Percentiles rank a stretch among this genome's conserved stretches.
phyloP scores from a whole-genome alignment of 2,329 filamentous ascomycete species.

The Cladosporium sphaerospermum region DNA sequence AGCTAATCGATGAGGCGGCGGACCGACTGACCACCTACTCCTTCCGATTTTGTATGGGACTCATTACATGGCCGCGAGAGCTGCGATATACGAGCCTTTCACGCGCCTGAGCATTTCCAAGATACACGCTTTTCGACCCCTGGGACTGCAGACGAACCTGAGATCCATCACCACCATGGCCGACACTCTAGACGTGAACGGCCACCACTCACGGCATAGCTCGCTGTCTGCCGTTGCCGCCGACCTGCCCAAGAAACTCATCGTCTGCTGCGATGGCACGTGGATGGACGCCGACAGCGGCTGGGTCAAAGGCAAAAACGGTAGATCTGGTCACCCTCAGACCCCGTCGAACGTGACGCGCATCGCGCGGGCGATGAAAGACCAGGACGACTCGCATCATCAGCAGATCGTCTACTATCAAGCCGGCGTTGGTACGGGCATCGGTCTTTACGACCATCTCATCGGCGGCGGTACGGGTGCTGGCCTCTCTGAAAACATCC shows the following conservation, averaged over 20 bases:
- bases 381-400: conserved; percentile 29
- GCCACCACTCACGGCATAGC: conserved; percentile 9
- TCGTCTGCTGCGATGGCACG: conserved; percentile 25
- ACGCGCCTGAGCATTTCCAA: neutral
- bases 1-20: too few relatives aligned
- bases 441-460: conserved; percentile 28
- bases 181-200: conserved; percentile 4
- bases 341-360: conserved; percentile 33
- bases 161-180: neutral
- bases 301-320: conserved; percentile 21
- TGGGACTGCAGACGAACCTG: neutral
- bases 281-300: conserved; percentile 33
- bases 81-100: neutral
- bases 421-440: conserved; percentile 31
- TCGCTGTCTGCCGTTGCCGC: conserved; percentile 8
- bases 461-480: conserved; percentile 29
- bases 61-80: neutral
- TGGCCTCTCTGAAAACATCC: conserved; percentile 43
- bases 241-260: conserved; percentile 13
- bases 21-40: too few relatives aligned
- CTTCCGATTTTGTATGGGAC: neutral
- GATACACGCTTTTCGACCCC: neutral
- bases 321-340: conserved; percentile 24
- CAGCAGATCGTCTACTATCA: conserved; percentile 36
- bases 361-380: conserved; percentile 29